Conservation (phyloP, 495 filamentous ascomycete species). For the Patellaria atrata region DNA sequence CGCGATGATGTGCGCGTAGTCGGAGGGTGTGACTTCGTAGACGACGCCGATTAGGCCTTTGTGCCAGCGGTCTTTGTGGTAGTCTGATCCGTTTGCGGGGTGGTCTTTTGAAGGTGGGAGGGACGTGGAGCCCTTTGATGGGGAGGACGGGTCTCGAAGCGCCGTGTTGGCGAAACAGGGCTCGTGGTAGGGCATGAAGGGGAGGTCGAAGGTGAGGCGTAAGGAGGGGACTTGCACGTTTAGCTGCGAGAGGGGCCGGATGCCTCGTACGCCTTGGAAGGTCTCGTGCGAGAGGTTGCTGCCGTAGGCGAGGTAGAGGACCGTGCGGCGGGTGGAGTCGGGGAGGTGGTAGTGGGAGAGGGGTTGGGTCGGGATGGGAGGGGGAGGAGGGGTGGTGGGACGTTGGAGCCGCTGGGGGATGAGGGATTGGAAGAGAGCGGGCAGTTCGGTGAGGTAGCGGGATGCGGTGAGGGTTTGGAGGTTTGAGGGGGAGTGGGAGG, state of each 20-base stretch:
- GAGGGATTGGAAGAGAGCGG: too few relatives aligned
- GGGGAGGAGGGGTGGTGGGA: too few relatives aligned
- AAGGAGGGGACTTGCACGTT: slow-evolving; percentile 73
- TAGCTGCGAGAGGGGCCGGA: slow-evolving; percentile 61
- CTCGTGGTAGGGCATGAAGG: slow-evolving; percentile 74
- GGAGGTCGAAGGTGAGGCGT: slow-evolving; percentile 66
- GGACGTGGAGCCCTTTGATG: slow-evolving; percentile 7
- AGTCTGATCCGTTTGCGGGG: slow-evolving; percentile 13
- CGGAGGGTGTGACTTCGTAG: slow-evolving; percentile 71
- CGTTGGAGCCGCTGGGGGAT: too few relatives aligned
- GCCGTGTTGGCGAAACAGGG: slow-evolving; percentile 83
- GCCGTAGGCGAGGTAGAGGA: slow-evolving; percentile 91
- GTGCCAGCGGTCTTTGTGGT: slow-evolving; percentile 45
- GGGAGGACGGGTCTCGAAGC: slow-evolving; percentile 33
- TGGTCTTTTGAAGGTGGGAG: slow-evolving; percentile 20
- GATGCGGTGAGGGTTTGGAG: too few relatives aligned
- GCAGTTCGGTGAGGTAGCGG: too few relatives aligned
- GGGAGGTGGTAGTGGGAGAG: too few relatives aligned
- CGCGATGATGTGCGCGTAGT: slow-evolving; percentile 75
- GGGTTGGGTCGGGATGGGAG: too few relatives aligned
- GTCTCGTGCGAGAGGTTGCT: slow-evolving; percentile 69
- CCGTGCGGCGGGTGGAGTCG: too few relatives aligned
- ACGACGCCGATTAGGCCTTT: slow-evolving; percentile 82
- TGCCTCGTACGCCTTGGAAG: slow-evolving; percentile 60
- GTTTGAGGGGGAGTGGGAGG: too few relatives aligned